These are phyloP conservation scores for Lasiosphaeria hispida DNA, from an alignment of 495 filamentous ascomycete genomes.

Conservation along the genomic window DNA sequence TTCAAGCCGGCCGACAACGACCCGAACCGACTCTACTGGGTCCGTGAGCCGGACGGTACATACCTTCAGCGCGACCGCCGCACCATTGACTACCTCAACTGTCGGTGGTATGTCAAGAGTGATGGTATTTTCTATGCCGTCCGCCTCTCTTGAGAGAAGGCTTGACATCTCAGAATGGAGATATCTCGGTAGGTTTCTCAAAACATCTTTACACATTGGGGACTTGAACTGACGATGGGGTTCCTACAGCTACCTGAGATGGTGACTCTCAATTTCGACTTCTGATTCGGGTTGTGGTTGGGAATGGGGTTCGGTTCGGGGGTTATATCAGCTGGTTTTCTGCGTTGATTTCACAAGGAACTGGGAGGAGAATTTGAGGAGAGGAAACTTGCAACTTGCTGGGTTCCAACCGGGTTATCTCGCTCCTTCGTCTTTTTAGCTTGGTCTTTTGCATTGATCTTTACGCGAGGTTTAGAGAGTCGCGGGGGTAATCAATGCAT, in stretches of 20 bases:
- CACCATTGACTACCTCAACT: conserved; percentile 49
- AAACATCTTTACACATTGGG: too few species aligned
- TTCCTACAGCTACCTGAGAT: too few species aligned
- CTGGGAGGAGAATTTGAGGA: too few species aligned
- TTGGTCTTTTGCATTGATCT: too few species aligned
- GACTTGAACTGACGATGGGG: too few species aligned
- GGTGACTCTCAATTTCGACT: too few species aligned
- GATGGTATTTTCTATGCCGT: conserved; percentile 52
- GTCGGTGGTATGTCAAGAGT: conserved; percentile 47
- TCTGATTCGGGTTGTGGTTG: neutral
- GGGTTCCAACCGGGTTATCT: too few species aligned
- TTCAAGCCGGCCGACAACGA: conserved; percentile 52
- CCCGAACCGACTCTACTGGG: conserved; percentile 50
- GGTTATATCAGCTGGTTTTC: neutral
- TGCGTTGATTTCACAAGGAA: too few species aligned
- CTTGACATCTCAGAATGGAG: neutral
- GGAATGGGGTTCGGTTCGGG: neutral
- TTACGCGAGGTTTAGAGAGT: neutral
- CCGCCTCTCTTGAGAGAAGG: conserved; percentile 24
- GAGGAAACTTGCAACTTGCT: too few species aligned
- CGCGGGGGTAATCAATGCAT: too few species aligned
- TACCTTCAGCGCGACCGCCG: conserved; percentile 47
- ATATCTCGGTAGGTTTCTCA: too few species aligned
- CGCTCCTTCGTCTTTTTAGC: too few species aligned
- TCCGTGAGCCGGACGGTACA: conserved; percentile 46